Base-by-base conservation (phyloP, 805 yeast species). In the Candida schatavii region DNA sequence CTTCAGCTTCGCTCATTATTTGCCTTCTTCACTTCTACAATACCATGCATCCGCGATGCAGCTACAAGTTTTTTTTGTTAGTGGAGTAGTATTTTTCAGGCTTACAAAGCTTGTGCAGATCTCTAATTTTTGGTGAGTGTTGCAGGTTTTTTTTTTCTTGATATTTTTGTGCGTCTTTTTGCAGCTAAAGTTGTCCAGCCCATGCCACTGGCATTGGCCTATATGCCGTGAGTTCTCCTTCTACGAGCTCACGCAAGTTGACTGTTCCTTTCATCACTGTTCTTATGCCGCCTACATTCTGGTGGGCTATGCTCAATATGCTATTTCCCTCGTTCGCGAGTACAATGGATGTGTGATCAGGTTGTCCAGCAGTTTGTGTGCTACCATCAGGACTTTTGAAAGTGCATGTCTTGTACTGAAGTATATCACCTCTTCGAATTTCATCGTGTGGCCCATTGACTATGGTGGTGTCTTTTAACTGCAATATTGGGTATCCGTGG, bases 381-480 rank as follows among this genome's bases (percentile, higher is more conserved):
- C 57, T 43, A 3, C 74, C 67, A 18, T 57, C 56, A 4, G 62
- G 58, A 44, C 66, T 60, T 40, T 62, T 60, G 47, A 78, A 73
- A 3, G 56, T 56, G 35, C 77, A 68, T 3, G 58, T 47, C 36
- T 59, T 63, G 49, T 68, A 78, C 52, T 78, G 84, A 15, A 78
- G 44, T 29, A 78, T 70, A 52, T 78, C 84, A n/a, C 84, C 84
- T 43, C 78, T 61, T 44, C 70, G 66, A 27, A 78, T 54, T 19
- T 61, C 66, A 53, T 77, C 81, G 5, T 61, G 50, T 2, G 61
- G 57, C 2, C 64, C 69, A 6, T 40, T 42, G 5, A 66, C 49
- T 3, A 38, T 25, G 3, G 19, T 7, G 2, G 20, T 21, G 17
- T 14, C 27, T 4, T 38, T 19, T 10, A 38, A 11, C 39, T 56